Base-by-base conservation (phyloP, 2,329 filamentous ascomycete genomes). In the Pseudocercospora cruenta region DNA sequence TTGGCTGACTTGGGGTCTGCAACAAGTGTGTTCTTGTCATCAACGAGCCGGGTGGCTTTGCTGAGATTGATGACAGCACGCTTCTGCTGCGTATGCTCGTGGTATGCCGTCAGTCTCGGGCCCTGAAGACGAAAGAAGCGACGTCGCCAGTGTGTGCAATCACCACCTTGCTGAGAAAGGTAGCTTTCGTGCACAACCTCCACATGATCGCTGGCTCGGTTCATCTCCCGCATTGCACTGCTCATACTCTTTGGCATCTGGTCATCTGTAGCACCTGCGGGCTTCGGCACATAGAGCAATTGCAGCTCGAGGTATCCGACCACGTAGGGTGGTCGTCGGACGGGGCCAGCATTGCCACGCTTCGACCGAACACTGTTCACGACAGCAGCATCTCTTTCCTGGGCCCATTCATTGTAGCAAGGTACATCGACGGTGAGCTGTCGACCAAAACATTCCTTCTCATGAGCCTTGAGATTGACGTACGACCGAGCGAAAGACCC, bases 161-260 rank as follows among this genome's bases (percentile, higher is more conserved):
- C 95, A 73, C 95, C 95, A 77, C 95, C 95, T 81, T 99, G 95
- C 78, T 99, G 95, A 78, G 94, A 97, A 66, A 99, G 83, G 75
- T 91, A 89, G 31, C 95, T 94, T 79, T 99, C 94, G 84, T 88
- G 96, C 28, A 71, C 76, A 73, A 88, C 90, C 68, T 91, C 88
- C 68, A 91, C 87, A 68, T 91, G 86, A 77, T 91, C 91, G 78
- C 97, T 93, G 1, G 94, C 93, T 60, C 94, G 92, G 80, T 91
- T 92, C 81, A 99, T 89, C 82, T 98, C 95, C 19, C 95, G 88
- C 72, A 98, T 91, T 78, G 93, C 97, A 51, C 92, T 91, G 80
- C 95, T 96, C 94, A 99, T 97, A 83, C 94, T 97, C 88, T 98
- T 98, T 62, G 95, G 95, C 93, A 99, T 97, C 72, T 98, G 94